phyloP scores from a whole-genome alignment of 129 eudicot species.

The Apium graveolens region DNA sequence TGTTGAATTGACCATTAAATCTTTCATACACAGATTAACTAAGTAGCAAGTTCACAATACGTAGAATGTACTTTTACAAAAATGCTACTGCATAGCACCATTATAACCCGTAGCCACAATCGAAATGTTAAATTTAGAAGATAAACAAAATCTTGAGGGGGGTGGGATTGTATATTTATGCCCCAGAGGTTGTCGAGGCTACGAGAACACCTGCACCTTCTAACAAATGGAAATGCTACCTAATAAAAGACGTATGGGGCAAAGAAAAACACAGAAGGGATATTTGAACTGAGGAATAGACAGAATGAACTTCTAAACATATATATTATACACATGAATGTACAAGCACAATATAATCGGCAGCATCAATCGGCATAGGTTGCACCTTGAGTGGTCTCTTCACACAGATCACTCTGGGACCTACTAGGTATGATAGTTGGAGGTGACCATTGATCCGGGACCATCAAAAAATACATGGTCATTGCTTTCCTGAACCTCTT shows the following conservation, averaged over 20 bases:
- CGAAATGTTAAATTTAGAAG: not conserved
- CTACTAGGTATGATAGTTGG: constrained; percentile 56
- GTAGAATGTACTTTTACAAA: too few relatives aligned
- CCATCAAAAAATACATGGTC: constrained; percentile 92
- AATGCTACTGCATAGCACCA: constrained; percentile 1
- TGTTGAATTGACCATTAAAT: not conserved
- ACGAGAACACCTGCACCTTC: constrained; percentile 9
- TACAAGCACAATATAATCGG: constrained; percentile 15
- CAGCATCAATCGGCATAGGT: constrained; percentile 34
- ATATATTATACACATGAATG: constrained; percentile 4
- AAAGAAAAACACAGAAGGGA: not conserved
- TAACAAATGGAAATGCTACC: constrained; percentile 7
- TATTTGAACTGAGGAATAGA: constrained; percentile 13
- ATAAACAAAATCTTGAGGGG: not conserved
- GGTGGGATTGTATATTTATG: constrained; percentile 10
- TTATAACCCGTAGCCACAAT: constrained; percentile 19
- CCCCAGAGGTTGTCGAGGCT: constrained; percentile 10
- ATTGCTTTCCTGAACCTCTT: constrained; percentile 96
- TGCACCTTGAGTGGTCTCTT: constrained; percentile 40
- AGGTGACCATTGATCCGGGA: constrained; percentile 99
- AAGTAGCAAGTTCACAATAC: too few relatives aligned
- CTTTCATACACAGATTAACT: not conserved
- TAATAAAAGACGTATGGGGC: constrained; percentile 15
- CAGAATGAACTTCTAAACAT: not conserved
- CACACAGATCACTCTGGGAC: constrained; percentile 61